phyloP scores from a whole-genome alignment of 2,329 filamentous ascomycete genomes.

The Trichoderma breve region DNA sequence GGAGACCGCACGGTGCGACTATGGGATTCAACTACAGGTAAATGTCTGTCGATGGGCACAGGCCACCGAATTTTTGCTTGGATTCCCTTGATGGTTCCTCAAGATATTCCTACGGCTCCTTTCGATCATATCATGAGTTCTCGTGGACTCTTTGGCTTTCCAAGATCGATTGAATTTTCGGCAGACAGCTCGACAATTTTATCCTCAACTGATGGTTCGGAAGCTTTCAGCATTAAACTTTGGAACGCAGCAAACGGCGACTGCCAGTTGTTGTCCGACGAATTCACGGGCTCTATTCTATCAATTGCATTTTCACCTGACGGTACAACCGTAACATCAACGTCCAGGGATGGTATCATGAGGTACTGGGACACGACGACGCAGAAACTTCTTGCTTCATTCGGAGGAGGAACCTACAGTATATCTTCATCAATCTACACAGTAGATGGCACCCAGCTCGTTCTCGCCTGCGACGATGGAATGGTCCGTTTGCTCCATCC shows the following conservation, averaged over 20 bases:
- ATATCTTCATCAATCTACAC: background rate
- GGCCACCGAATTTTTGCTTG: background rate
- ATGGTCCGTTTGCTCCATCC: background rate
- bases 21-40: background rate
- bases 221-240: background rate
- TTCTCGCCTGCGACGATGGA: background rate
- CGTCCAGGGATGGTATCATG: background rate
- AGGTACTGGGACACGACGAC: background rate
- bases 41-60: background rate
- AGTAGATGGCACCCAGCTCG: background rate
- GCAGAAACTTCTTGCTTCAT: background rate
- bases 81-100: background rate
- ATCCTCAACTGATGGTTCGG: background rate
- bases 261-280: background rate
- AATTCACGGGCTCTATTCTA: rapidly evolving
- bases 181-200: background rate
- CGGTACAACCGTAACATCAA: background rate
- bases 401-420: too few species aligned
- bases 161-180: background rate
- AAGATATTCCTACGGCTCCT: background rate
- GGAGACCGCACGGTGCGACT: background rate
- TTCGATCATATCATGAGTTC: background rate
- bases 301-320: background rate
- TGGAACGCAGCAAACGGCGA: background rate
- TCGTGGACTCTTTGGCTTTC: background rate